phyloP scores from a whole-genome alignment of 805 yeast genomes.

The Yarrowia sp. region DNA sequence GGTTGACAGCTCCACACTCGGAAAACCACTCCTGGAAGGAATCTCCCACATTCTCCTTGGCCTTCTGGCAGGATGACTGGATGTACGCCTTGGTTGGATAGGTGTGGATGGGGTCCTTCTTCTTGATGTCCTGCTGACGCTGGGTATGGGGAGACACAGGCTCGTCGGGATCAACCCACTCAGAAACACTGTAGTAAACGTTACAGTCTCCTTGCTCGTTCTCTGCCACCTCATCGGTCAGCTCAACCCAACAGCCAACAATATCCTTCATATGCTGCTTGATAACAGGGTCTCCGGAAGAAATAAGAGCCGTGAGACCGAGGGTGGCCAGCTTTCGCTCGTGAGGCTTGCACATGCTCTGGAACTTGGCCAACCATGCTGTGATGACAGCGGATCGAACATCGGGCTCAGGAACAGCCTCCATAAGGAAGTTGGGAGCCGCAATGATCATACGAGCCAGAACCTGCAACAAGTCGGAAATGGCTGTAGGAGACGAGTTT shows the following conservation, averaged over 20 bases:
- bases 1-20: slow-evolving; percentile 17
- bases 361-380: slow-evolving; percentile 39
- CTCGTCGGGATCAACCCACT: slow-evolving; percentile 25
- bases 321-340: slow-evolving; percentile 65
- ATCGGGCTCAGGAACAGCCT: slow-evolving; percentile 25
- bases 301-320: slow-evolving; percentile 54
- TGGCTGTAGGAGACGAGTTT: slow-evolving; percentile 35
- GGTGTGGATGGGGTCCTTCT: slow-evolving; percentile 23
- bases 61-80: slow-evolving; percentile 21
- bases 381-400: not conserved
- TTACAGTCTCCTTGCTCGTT: slow-evolving; percentile 46
- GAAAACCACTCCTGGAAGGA: slow-evolving; percentile 23
- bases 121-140: slow-evolving; percentile 22
- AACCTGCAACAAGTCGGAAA: slow-evolving; percentile 32
- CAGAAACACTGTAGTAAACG: slow-evolving; percentile 31
- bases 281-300: slow-evolving; percentile 39
- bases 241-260: slow-evolving; percentile 47
- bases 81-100: slow-evolving; percentile 22
- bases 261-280: slow-evolving; percentile 37
- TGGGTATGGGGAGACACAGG: slow-evolving; percentile 6
- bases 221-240: slow-evolving; percentile 76
- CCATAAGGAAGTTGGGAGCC: slow-evolving; percentile 30
- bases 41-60: slow-evolving; percentile 1
- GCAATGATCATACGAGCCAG: slow-evolving; percentile 33
- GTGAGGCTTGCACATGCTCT: slow-evolving; percentile 68